Conservation (phyloP, 2,329 filamentous ascomycete genomes). For the Colletotrichum tabaci region DNA sequence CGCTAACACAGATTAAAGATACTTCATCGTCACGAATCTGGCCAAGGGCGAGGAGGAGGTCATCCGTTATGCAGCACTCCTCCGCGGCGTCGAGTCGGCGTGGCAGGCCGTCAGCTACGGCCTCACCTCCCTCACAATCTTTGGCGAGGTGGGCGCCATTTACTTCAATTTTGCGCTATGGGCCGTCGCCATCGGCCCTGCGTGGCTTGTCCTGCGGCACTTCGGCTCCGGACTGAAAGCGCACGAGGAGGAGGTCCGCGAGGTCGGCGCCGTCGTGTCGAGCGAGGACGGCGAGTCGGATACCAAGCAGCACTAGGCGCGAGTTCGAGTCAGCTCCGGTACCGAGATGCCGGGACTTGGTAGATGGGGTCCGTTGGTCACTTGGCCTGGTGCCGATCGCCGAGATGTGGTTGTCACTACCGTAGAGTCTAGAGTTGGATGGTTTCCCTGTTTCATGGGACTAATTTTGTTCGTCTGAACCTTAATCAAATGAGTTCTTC, state of each 20-base stretch:
- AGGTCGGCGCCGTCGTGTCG: conserved; percentile 17
- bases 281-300: conserved; percentile 42
- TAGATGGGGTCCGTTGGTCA: not conserved
- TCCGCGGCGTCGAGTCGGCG: conserved; percentile 80
- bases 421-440: not conserved
- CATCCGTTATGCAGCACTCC: conserved; percentile 76
- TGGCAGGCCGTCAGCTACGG: conserved; percentile 83
- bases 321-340: not conserved
- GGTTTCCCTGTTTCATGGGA: not conserved
- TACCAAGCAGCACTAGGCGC: conserved; percentile 24
- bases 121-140: conserved; percentile 71
- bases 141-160: conserved; percentile 75
- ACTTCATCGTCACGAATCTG: conserved; percentile 79
- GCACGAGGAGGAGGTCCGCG: conserved; percentile 12
- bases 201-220: conserved; percentile 75
- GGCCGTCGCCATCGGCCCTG: conserved; percentile 74
- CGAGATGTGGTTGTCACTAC: not conserved
- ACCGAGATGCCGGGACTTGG: conserved; percentile 12
- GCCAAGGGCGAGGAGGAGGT: conserved; percentile 74
- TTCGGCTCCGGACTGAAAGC: conserved; percentile 57
- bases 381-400: not conserved
- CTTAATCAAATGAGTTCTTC: not conserved
- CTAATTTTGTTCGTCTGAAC: not conserved
- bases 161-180: conserved; percentile 81
- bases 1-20: conserved; percentile 57